Base-by-base conservation (phyloP, 257 asterid species). In the Nemophila menziesii region DNA sequence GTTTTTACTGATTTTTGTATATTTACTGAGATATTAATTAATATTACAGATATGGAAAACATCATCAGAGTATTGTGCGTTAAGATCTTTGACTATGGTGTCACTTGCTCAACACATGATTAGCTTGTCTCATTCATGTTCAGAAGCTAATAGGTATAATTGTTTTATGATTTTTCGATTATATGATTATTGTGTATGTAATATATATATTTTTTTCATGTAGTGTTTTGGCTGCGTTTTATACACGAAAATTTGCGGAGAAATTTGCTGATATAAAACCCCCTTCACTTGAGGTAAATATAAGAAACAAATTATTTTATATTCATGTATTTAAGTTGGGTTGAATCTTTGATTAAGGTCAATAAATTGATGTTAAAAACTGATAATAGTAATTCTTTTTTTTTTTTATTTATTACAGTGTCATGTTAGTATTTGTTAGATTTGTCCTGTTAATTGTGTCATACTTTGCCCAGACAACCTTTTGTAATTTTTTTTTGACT, bases 151-250 rank as follows among this genome's bases (percentile, higher is more conserved):
- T 71, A 75, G 96, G 96, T 84, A 69, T 48, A 66, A 48, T 43
- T 40, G 21, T 57, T 60, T 40, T 33, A 39, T 29, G 13, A 33
- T 57, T 45, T 43, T 21, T 43, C 5, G 48, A 22, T 36, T 3
- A 44, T 65, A 42, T 2, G 36, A 56, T 48, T 43, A 44, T 27
- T 50, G 40, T 24, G 14, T 49, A 54, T 44, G 18, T 51, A 44
- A 57, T 48, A 47, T n/a, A n/a, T n/a, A n/a, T n/a, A n/a, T 56
- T 43, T 64, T 37, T 68, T 27, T n/a, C 49, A 51, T 75, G 67
- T 77, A 84, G 98, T 74, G 86, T 92, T 62, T 65, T 89, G 60
- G 95, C 98, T 44, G 94, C 98, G 63, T 89, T 89, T 61, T 89
- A 89, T 49, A 76, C 71, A 26, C 70, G 98, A 74, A 80, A 71